Base-by-base conservation (phyloP, 1,284 basidiomycete species). In the Leccinum variabile region DNA sequence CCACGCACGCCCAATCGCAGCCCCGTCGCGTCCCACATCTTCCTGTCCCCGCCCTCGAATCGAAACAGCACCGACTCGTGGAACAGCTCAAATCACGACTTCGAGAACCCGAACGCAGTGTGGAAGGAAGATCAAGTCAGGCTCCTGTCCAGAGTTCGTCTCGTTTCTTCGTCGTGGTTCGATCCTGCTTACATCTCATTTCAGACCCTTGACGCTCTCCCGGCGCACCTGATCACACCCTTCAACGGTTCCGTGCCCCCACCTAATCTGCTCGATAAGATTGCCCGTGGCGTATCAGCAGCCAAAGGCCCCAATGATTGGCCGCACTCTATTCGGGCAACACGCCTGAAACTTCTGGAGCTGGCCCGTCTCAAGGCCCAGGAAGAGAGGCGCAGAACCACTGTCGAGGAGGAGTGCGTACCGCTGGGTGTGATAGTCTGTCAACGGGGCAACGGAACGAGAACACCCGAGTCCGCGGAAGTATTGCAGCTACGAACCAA, bases 201-300 rank as follows among this genome's bases (percentile, higher is more conserved):
- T 32, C 4, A 68, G 91, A 91, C 91, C 22, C 81, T 93, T 22
- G 91, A 93, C 71, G 88, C 88, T 52, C 84, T 92, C 64, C 91
- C 91, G n/a, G 79, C 87, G 13, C 89, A 92, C 70, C 81, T 92
- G 28, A 80, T 91, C 72, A 93, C 90, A 14, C 91, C 91, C 59
- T 92, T 90, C 80, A 87, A 88, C 66, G 90, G 91, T 32, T 81
- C 86, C 53, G 83, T 92, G 16, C 91, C 91, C 5, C 91, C 91
- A 28, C 85, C 89, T 10, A 92, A 92, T 73, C 82, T 92, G 18
- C 84, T 93, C 66, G 90, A 93, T 75, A 92, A 90, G 79, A 86
- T 93, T 67, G 89, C 91, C 14, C 84, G 87, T 41, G 86, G 89
- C 62, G 84, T 93, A 62, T 77, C 81, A 4, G 77, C 86, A 35